Conservation (phyloP, 1,139 yeast genomes). For the Wickerhamiella pararugosa region DNA sequence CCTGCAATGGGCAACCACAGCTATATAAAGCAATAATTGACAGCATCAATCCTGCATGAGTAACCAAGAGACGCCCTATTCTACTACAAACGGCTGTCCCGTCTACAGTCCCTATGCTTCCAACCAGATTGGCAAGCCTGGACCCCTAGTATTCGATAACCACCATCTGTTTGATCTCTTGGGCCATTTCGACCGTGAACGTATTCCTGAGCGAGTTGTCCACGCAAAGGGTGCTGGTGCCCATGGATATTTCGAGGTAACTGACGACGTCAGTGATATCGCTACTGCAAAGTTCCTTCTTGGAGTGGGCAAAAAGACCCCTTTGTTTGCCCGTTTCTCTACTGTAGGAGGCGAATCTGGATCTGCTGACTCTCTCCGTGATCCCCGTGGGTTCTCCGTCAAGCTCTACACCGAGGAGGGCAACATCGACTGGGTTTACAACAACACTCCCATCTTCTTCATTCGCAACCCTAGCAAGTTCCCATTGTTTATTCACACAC, state of each 20-base stretch:
- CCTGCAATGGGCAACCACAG: no score
- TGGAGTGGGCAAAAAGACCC: conserved; percentile 61
- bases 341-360: conserved; percentile 83
- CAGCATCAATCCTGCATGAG: no score
- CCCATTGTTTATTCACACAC: conserved; percentile 78
- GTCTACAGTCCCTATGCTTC: conserved; percentile 52
- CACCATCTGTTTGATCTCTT: conserved; percentile 59
- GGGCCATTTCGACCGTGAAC: conserved; percentile 73
- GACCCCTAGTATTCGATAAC: conserved; percentile 66
- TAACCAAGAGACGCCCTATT: conserved; percentile 31
- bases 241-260: conserved; percentile 60
- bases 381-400: conserved; percentile 75
- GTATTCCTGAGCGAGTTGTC: conserved; percentile 78
- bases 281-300: conserved; percentile 56
- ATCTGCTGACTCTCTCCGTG: conserved; percentile 73
- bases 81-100: conserved; percentile 67
- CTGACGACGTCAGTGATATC: conserved; percentile 66
- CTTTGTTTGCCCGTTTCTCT: conserved; percentile 60
- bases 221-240: conserved; percentile 88
- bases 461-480: conserved; percentile 75
- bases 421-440: conserved; percentile 72
- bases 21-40: no score
- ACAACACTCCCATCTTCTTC: conserved; percentile 78
- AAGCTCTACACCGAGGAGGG: conserved; percentile 82
- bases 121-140: conserved; percentile 56